Conservation (phyloP, 2,329 filamentous ascomycete genomes). For the Zelopaecilomyces penicillatus region DNA sequence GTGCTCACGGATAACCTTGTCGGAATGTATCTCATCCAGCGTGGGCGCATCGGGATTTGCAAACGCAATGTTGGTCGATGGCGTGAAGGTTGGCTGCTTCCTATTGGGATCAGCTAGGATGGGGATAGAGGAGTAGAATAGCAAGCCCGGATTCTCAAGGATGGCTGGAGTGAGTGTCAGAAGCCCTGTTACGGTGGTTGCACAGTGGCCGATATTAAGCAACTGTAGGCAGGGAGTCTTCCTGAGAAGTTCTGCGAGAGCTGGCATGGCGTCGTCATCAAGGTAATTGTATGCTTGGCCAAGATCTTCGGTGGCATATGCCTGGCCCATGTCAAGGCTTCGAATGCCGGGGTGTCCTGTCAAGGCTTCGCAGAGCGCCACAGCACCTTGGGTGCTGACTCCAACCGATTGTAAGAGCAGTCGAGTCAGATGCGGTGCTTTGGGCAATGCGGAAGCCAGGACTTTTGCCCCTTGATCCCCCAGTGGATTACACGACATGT, state of each 20-base stretch:
- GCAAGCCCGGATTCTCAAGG: constrained; percentile 21
- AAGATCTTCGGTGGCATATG: constrained; percentile 37
- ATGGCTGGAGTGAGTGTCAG: constrained; percentile 21
- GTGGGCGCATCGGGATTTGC: constrained; percentile 15
- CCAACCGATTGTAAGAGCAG: constrained; percentile 36
- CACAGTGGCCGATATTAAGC: constrained; percentile 33
- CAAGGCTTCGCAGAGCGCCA: constrained; percentile 29
- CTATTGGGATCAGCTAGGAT: constrained; percentile 23
- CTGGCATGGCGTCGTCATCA: constrained; percentile 25
- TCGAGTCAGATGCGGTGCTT: constrained; percentile 25
- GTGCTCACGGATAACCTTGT: constrained; percentile 22
- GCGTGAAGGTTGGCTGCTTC: constrained; percentile 19
- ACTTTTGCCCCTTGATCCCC: constrained; percentile 23
- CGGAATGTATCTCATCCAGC: constrained; percentile 16
- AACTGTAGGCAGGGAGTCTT: constrained; percentile 27
- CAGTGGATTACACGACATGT: constrained; percentile 30
- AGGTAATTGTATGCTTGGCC: constrained; percentile 39
- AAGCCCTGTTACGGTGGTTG: constrained; percentile 21
- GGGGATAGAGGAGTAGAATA: constrained; percentile 29
- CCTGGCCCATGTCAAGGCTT: constrained; percentile 36
- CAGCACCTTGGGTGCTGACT: constrained; percentile 30
- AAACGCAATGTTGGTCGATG: constrained; percentile 19
- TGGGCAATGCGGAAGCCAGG: constrained; percentile 22
- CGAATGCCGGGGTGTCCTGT: constrained; percentile 25
- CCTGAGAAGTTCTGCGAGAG: constrained; percentile 26